Conservation (phyloP, 2,329 filamentous ascomycete genomes). For the Alternaria infectoria region DNA sequence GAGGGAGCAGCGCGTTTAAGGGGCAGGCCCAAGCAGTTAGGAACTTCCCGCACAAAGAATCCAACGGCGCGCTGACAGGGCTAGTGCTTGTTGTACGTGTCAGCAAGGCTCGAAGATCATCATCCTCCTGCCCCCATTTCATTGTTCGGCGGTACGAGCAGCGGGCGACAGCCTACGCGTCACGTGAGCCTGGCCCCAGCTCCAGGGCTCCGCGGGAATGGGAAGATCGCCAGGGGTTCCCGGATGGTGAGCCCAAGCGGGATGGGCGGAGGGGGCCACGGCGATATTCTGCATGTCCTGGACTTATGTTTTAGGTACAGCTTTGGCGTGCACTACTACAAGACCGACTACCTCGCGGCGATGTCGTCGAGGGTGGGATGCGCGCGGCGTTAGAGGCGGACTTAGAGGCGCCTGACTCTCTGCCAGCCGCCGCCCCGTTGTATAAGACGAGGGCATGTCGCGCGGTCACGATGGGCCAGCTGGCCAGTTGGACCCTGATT, state of each 20-base stretch:
- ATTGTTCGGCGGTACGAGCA: constrained; percentile 16
- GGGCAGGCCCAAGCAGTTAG: constrained; percentile 16
- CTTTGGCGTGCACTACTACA: background rate
- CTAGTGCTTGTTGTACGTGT: constrained; percentile 29
- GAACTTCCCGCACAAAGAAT: background rate
- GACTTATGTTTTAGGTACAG: background rate
- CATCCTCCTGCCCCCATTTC: constrained; percentile 10
- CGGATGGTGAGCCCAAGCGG: constrained; percentile 1
- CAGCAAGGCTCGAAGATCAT: constrained; percentile 24
- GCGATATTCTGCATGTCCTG: constrained; percentile 1
- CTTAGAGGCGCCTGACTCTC: background rate
- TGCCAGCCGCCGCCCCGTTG: background rate
- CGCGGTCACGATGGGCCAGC: background rate
- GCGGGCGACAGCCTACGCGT: background rate
- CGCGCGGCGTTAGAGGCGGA: background rate
- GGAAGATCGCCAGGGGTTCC: constrained; percentile 20
- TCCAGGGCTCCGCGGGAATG: constrained; percentile 8
- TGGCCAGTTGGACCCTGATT: background rate
- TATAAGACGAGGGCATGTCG: background rate
- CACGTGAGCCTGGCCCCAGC: constrained; percentile 16
- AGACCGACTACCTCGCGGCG: background rate
- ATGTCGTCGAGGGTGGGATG: background rate
- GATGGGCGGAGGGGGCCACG: background rate
- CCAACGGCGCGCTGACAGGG: constrained; percentile 11
- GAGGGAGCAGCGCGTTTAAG: constrained; percentile 19